Evolutionary conservation across 345 rosid genomes (phyloP).

Genomic region (Noccaea bulbosa): DNA sequence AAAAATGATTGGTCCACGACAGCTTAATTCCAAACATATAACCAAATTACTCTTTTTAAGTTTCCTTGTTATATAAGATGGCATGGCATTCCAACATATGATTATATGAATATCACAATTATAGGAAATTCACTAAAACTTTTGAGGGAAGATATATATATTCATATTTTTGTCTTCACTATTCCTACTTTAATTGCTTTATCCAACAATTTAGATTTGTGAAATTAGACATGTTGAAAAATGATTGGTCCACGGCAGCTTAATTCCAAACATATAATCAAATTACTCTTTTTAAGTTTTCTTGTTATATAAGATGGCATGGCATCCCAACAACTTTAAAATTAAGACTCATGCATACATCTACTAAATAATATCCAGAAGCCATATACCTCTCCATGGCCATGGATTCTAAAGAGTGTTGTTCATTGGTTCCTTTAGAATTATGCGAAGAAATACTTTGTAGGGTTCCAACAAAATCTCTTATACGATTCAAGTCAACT

Average conservation of each 20-base stretch:
- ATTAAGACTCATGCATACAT: conserved; percentile 12
- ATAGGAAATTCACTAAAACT: neutral
- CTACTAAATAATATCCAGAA: neutral
- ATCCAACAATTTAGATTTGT: neutral
- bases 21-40: conserved; percentile 7
- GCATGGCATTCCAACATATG: too few relatives aligned
- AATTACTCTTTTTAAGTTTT: neutral
- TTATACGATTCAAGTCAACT: conserved; percentile 28
- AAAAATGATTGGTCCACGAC: conserved; percentile 4
- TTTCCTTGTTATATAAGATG: too few relatives aligned
- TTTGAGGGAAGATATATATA: conserved; percentile 8
- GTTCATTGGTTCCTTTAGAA: conserved; percentile 21
- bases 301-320: neutral
- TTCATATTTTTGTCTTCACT: neutral
- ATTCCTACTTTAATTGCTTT: neutral
- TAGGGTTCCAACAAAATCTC: conserved; percentile 33
- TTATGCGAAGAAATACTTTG: conserved; percentile 29
- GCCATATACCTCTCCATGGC: neutral
- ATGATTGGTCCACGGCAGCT: conserved; percentile 6
- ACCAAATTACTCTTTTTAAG: neutral
- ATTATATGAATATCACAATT: neutral
- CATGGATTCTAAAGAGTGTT: conserved; percentile 29
- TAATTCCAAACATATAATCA: conserved; percentile 1
- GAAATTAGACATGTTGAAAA: neutral
- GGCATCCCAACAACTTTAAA: neutral